Evolutionary conservation across 345 rosid genomes (phyloP).

Genomic region (Erucastrum elatum): DNA sequence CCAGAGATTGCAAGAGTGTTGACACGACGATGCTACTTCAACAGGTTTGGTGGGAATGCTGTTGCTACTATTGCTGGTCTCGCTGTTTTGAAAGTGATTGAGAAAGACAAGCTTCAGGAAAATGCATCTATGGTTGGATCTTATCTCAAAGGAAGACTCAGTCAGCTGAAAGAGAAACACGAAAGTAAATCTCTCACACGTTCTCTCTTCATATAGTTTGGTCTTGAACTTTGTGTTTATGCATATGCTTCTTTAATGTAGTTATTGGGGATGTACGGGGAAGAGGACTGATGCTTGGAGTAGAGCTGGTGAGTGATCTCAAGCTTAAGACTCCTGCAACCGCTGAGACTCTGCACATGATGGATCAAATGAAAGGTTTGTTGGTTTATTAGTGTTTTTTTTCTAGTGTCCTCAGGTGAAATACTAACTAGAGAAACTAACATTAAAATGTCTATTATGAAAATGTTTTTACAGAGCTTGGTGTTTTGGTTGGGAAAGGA

Average conservation of each 20-base stretch:
- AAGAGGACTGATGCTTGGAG: slow-evolving; percentile 91
- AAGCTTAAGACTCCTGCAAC: slow-evolving; percentile 80
- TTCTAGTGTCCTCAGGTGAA: background rate
- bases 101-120: too few relatives aligned
- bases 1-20: too few relatives aligned
- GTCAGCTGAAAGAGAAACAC: too few relatives aligned
- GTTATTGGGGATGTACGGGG: slow-evolving; percentile 98
- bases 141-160: too few relatives aligned
- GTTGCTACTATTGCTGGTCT: too few relatives aligned
- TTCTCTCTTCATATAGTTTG: background rate
- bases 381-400: background rate
- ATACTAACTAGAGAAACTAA: too few relatives aligned
- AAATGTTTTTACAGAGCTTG: slow-evolving; percentile 51
- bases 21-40: too few relatives aligned
- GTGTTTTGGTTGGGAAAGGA: slow-evolving; percentile 87
- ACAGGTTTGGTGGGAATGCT: too few relatives aligned
- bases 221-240: background rate
- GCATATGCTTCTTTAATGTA: slow-evolving; percentile 16
- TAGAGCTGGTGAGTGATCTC: slow-evolving; percentile 89
- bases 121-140: too few relatives aligned
- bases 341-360: slow-evolving; percentile 63
- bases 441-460: too few relatives aligned
- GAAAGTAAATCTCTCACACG: too few relatives aligned
- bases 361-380: slow-evolving; percentile 93
- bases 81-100: too few relatives aligned